Conservation (phyloP, 805 yeast genomes). For the Teunomyces kruisii region DNA sequence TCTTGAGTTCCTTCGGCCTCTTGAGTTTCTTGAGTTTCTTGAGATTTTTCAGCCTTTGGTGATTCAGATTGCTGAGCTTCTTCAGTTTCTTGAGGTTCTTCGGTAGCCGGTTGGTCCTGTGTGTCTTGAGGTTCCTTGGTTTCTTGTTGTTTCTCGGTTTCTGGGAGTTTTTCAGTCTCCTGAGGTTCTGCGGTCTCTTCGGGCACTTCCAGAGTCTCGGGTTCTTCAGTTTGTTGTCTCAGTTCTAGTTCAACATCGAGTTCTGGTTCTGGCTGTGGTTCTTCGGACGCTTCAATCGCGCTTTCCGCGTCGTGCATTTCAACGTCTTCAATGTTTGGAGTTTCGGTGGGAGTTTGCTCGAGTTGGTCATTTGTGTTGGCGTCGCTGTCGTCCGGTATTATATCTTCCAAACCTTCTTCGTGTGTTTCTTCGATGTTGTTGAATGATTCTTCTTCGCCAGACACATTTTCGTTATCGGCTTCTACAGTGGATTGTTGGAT, state of each 20-base stretch:
- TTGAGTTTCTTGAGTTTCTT: background rate
- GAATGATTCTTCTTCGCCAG: conserved; percentile 6
- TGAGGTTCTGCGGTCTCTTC: conserved; percentile 5
- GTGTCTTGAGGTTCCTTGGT: background rate
- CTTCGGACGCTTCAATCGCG: background rate
- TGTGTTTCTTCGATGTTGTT: background rate
- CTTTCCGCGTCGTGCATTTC: conserved; percentile 4
- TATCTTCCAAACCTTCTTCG: background rate
- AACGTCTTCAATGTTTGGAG: background rate
- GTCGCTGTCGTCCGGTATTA: background rate
- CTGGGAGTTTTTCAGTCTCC: no score
- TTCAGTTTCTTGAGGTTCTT: background rate
- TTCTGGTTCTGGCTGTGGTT: background rate
- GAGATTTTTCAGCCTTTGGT: background rate
- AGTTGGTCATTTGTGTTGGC: background rate
- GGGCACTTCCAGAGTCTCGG: background rate
- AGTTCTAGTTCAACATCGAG: background rate
- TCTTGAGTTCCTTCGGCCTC: background rate
- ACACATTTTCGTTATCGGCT: conserved; percentile 3
- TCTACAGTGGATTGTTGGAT: conserved; percentile 2
- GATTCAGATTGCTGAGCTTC: conserved; percentile 9
- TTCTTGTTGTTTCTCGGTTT: background rate
- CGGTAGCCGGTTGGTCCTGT: background rate
- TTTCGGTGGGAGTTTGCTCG: background rate
- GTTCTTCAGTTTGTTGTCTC: background rate